Percentiles rank a stretch among this genome's conserved stretches.
Conservation (phyloP, 2,329 filamentous ascomycete species). For the Aphanocladium album region DNA sequence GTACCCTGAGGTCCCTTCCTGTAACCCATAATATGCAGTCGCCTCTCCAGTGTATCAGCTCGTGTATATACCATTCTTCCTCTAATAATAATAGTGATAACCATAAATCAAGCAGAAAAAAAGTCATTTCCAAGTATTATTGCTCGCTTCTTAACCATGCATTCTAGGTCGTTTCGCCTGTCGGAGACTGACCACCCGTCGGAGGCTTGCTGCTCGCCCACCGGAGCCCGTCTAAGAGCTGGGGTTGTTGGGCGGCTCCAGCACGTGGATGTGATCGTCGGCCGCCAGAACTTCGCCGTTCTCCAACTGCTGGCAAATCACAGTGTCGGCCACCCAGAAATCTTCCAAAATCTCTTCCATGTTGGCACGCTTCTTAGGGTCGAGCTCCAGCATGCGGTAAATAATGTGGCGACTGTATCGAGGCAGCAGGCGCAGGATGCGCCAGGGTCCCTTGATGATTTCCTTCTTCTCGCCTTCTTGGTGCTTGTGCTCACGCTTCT, state of each 20-base stretch:
- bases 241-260: constrained; percentile 63
- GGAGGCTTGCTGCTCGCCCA: not conserved
- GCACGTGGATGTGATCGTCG: constrained; percentile 74
- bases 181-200: constrained; percentile 6
- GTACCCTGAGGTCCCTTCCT: constrained; percentile 8
- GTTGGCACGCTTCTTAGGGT: constrained; percentile 75
- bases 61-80: not conserved
- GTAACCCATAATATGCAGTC: constrained; percentile 6
- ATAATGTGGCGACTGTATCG: constrained; percentile 88
- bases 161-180: not conserved
- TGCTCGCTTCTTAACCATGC: not conserved
- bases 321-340: constrained; percentile 80
- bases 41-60: not conserved
- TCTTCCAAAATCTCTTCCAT: constrained; percentile 84
- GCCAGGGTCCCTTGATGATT: constrained; percentile 87
- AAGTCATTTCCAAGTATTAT: not conserved
- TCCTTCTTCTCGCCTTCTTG: constrained; percentile 55
- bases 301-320: constrained; percentile 76
- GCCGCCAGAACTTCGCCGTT: constrained; percentile 66
- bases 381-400: constrained; percentile 84
- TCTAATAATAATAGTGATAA: not conserved
- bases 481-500: constrained; percentile 13
- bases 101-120: not conserved
- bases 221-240: not conserved
- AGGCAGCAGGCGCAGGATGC: constrained; percentile 79